Evolutionary conservation across 2,329 filamentous ascomycete species (phyloP), one percentile per base, ranked within the genome.

Genomic region (Pleomassaria siparia): DNA sequence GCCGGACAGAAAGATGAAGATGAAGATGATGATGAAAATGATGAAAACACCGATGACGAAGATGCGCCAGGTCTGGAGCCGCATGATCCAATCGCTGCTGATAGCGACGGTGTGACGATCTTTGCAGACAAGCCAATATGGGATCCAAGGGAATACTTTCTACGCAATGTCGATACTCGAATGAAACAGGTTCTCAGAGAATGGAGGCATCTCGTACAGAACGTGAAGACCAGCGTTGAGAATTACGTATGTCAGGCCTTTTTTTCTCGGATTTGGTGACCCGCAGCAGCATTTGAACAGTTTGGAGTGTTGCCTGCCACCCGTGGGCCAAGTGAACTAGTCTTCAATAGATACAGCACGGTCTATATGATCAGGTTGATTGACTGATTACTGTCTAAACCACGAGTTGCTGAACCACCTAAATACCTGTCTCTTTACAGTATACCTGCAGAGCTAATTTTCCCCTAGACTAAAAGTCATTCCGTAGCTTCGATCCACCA

Each of bases 61-160:
- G 35, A 21, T 36, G 30, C n/a, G 22, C 26, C 33, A 15, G 43
- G 42, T 26, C 24, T 9, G 13, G 47, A 46, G 29, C n/a, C 1
- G 20, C 21, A 43, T 4, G 50, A 49, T 20, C 44, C 16, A 2
- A 29, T 53, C 10, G 43, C 47, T 15, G 40, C 30, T 12, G 28
- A 47, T 30, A 9, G 26, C 11, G 29, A 37, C 6, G 18, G 18
- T n/a, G 13, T 11, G 9, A 13, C 15, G 18, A 22, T 46, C 12
- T 13, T 30, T 11, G 44, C 37, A 10, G 41, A 46, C 15, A 2
- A 18, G 3, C 41, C 41, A 18, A 41, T 46, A 7, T 50, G 44
- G 44, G 28, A 50, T 42, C 44, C 51, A 4, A 28, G 42, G 18
- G 22, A 32, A 21, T 53, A 50, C 20, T 50, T 43, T 21, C 42